Base-by-base conservation (phyloP, 108 stramenopile genomes). In the Conticribra guillardii region DNA sequence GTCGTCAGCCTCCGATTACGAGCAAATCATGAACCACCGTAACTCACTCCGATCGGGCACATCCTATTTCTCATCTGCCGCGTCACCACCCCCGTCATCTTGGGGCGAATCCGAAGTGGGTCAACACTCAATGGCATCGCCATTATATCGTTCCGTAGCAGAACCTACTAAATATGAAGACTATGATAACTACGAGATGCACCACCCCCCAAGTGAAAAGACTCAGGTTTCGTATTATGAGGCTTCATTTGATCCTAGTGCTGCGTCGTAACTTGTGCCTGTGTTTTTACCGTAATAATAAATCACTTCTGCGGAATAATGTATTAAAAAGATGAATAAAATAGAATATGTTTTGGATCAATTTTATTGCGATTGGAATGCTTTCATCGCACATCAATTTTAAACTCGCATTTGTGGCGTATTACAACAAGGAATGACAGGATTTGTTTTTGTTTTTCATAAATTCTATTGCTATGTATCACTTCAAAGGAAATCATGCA, bases 21-120 rank as follows among this genome's bases (percentile, higher is more conserved):
- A 65, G 0, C 64, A 65, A 22, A 65, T 65, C 21, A 65, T 65
- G 64, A 47, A 27, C 18, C 48, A 23, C 47, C 22, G 52, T 22
- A 27, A 53, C 11, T 41, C 37, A 5, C 37, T 41, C 37, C 37
- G 37, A 41, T 41, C 37, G 11, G 37, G 37, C 5, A 11, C 11
- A 17, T 51, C 50, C 17, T 4, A 51, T 9, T 32, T 23, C 32
- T n/a, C 64, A 9, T 54, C 32, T 27, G 24, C 52, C 0, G 32
- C 52, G 22, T 53, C 64, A 1, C 18, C 32, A 53, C 47, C 2
- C 18, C 52, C 33, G 14, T n/a, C 48, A 27, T 54, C 64, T 2
- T 17, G 22, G 17, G 52, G 24, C 52, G 18, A 49, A 44, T 17
- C 24, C 24, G 0, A 49, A 50, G 29, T 64, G 27, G 1, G 48